Base-by-base conservation (phyloP, 2,329 filamentous ascomycete species). In the Lasiodiplodia gonubiensis region DNA sequence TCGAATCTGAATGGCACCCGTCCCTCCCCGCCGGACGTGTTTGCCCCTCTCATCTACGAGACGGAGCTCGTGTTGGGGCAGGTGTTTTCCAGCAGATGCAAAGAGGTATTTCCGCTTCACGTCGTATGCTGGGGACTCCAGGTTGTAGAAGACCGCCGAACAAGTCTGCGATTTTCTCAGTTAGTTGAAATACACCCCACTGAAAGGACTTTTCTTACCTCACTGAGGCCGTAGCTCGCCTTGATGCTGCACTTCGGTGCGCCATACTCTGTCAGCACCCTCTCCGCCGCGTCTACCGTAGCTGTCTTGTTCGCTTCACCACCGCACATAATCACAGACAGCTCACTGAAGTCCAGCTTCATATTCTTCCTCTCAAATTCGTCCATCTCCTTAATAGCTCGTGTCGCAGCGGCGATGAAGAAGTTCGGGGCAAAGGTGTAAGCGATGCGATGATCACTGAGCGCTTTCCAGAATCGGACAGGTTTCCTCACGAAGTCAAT, bases 401-500 rank as follows among this genome's bases (percentile, higher is more conserved):
- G 49, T 1, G 66, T 53, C 2, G 66, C 66, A 16, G 66, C 39
- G 2, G 72, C 72, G 0, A 82, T 70, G 67, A 82, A 80, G 71
- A 81, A 82, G 49, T 82, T 81, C 0, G 80, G 79, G 1, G 82
- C 82, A 71, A 86, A 86, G 0, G 81, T 80, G 35, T 79, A 77
- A 0, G 76, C 72, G 8, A 85, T 75, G 4, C 72, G 73, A 77
- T 83, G 83, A 49, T 71, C 75, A 70, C 69, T 80, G 7, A 81
- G 76, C 25, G 78, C 77, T 64, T 75, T 73, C 60, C 80, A 76
- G 74, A 81, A 86, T 10, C 54, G 68, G 8, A 69, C 64, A 6
- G 79, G 86, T 55, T 73, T 72, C 48, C 75, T 68, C 0, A 84
- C 68, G 2, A 86, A 63, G n/a, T 83, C 79, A 1, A 77, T 70